These are phyloP conservation scores for Penicillium sp. DNA, from an alignment of 2,329 filamentous ascomycete species.

Conservation along the genomic window DNA sequence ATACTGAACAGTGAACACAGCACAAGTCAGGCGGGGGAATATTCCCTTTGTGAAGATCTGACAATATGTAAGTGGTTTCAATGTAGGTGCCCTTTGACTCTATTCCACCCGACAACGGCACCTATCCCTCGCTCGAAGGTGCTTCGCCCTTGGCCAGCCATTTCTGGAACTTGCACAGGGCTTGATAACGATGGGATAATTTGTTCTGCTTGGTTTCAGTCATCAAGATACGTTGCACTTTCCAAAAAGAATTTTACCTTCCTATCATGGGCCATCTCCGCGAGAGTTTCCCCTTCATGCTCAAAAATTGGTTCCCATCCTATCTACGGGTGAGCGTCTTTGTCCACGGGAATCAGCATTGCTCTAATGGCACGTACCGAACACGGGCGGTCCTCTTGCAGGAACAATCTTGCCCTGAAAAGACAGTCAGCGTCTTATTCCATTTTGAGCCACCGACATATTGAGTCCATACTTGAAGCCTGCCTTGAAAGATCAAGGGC, in stretches of 20 bases:
- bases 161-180: constrained; percentile 19
- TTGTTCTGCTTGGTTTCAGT: constrained; percentile 21
- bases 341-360: not conserved
- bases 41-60: constrained; percentile 16
- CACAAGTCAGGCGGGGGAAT: constrained; percentile 19
- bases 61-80: not conserved
- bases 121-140: not conserved
- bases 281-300: constrained; percentile 80
- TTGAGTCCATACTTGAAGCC: constrained; percentile 20
- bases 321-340: constrained; percentile 40
- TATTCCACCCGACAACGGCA: not conserved
- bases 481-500: constrained; percentile 79
- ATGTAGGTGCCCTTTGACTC: not conserved
- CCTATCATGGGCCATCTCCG: constrained; percentile 82
- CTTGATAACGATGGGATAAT: constrained; percentile 24
- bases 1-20: not conserved
- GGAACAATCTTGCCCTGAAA: constrained; percentile 73
- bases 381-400: constrained; percentile 71
- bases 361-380: constrained; percentile 61
- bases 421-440: not conserved
- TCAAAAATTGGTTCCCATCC: constrained; percentile 93
- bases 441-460: not conserved
- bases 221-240: not conserved
- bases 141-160: constrained; percentile 16
- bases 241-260: constrained; percentile 22